Conservation (phyloP, 148 eudicot species). For the Heliamphora exappendiculata region DNA sequence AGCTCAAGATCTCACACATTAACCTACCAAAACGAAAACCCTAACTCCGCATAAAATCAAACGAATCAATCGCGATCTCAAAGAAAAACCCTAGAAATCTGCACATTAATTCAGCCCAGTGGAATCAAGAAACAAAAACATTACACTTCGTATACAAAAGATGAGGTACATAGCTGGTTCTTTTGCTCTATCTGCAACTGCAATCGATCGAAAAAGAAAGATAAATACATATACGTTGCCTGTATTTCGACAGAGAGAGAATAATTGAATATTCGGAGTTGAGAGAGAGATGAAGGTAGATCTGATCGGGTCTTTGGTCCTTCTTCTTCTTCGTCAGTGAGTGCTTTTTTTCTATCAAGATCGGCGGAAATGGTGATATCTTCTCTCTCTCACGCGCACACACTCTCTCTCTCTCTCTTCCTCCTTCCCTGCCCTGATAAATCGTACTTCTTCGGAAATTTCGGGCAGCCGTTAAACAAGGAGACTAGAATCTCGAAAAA, state of each 20-base stretch:
- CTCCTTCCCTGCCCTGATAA: not conserved
- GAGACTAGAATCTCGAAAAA: too few relatives aligned
- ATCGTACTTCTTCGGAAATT: not conserved
- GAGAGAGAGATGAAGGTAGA: not conserved
- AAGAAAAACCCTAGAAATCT: slow-evolving; percentile 5
- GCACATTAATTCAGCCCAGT: not conserved
- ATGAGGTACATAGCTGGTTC: not conserved
- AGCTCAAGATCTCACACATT: slow-evolving; percentile 15
- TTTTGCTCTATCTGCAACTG: not conserved
- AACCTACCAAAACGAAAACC: slow-evolving; percentile 4
- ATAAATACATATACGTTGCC: not conserved
- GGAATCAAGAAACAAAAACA: not conserved
- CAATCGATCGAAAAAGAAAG: not conserved
- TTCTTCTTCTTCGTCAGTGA: not conserved
- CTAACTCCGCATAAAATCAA: slow-evolving; percentile 1
- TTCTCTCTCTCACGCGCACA: not conserved
- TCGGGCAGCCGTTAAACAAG: not conserved
- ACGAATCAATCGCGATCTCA: not conserved
- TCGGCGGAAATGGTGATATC: slow-evolving; percentile 1
- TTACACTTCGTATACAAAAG: not conserved
- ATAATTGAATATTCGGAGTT: not conserved
- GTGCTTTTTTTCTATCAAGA: not conserved
- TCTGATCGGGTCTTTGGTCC: not conserved
- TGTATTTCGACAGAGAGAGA: not conserved
- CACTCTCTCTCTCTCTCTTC: too few relatives aligned